These are phyloP conservation scores for Aechmea fasciata DNA, from an alignment of 176 grass and related monocot species.

Conservation along the genomic window DNA sequence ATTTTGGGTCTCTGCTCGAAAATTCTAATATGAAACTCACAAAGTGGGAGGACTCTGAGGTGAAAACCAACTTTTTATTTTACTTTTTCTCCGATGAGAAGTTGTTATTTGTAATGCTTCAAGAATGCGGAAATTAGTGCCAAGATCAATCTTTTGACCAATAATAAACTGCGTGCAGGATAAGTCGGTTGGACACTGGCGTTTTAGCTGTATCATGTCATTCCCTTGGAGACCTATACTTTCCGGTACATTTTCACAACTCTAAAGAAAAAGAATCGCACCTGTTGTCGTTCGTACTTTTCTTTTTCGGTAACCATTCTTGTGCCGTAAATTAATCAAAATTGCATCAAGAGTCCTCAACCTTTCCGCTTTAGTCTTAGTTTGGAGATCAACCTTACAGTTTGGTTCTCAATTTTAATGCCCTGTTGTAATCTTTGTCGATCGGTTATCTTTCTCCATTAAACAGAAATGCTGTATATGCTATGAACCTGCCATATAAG, in stretches of 20 bases:
- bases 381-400: no score
- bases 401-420: no score
- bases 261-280: background rate
- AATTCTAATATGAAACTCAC: slow-evolving; percentile 89
- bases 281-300: background rate
- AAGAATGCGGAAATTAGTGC: no score
- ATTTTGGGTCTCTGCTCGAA: slow-evolving; percentile 78
- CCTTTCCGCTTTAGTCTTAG: no score
- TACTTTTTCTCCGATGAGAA: background rate
- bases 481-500: no score
- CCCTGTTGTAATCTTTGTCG: no score
- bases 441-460: no score
- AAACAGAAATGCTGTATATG: no score
- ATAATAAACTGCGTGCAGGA: slow-evolving; percentile 37
- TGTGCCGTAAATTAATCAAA: background rate
- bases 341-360: no score
- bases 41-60: slow-evolving; percentile 78
- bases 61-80: slow-evolving; percentile 7
- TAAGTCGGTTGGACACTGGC: slow-evolving; percentile 88
- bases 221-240: slow-evolving; percentile 92
- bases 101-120: background rate
- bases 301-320: background rate
- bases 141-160: background rate
- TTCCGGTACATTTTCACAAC: slow-evolving; percentile 35
- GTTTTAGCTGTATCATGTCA: slow-evolving; percentile 92